Evolutionary conservation across 768 basidiomycete genomes (phyloP), one percentile per base, ranked within the genome.

Genomic region (Mycena galopus): DNA sequence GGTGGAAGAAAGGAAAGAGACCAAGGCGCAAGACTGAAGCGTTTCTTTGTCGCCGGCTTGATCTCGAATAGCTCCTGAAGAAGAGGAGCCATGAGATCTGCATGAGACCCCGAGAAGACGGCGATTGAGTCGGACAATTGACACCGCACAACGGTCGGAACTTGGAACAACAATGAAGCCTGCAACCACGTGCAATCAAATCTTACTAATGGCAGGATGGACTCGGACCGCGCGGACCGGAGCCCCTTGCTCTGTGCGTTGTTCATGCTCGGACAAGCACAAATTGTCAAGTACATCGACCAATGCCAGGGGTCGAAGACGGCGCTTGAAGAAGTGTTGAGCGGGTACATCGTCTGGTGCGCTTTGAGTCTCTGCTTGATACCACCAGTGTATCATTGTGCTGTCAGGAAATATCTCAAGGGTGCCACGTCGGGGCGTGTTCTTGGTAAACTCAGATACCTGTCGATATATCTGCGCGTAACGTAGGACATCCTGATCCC

Each of bases 321-420:
- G 7, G 71, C 71, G 12, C 70, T 75, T 25, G 74, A 75, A 59
- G 74, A 75, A 42, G 68, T 75, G 0, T 33, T 75, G 27, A 75
- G 74, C 29, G 74, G 42, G 10, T 75, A 75, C 53, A 67, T 75
- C 39, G 67, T 67, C 35, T 65, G 59, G 71, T 72, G 56, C 17
- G 71, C 29, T 50, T 14, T 39, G 39, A 10, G 35, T 1, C 19
- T 5, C 4, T 8, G 21, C n/a, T n/a, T n/a, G 21, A 7, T 44
- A 21, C 33, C 7, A 11, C 44, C 21, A 47, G 21, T 47, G 3
- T 16, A 39, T 16, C 12, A 16, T 44, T 44, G 16, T 16, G 16
- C 12, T 16, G 21, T 47, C 55, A 75, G 74, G 50, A 75, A 75
- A 35, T 75, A 72, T 25, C 23, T 75, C 32, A 73, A 58, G 33